Percentiles rank a stretch among this genome's conserved stretches.
Evolutionary conservation across 2,329 filamentous ascomycete species (phyloP).

Genomic region (Colletotrichum sp.): DNA sequence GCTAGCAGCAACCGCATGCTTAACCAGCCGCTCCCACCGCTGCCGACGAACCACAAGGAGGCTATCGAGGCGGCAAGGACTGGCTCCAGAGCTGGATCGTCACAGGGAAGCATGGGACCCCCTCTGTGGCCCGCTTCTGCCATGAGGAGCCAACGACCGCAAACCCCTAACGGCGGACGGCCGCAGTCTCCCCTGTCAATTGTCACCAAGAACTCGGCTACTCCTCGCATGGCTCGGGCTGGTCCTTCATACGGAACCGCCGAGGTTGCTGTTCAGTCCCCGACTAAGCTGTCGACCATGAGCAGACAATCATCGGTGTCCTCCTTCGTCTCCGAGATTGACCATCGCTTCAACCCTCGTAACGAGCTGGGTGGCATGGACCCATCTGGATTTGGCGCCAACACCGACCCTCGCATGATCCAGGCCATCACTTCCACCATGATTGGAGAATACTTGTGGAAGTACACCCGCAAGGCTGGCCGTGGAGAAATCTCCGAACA

Average conservation of each 20-base stretch:
- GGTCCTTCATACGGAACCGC: conserved; percentile 47
- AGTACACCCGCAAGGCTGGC: conserved; percentile 96
- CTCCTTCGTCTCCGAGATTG: conserved; percentile 93
- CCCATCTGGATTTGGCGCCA: conserved; percentile 65
- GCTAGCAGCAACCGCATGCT: conserved; percentile 66
- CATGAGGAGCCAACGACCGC: conserved; percentile 56
- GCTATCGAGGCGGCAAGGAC: conserved; percentile 81
- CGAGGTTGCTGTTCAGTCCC: conserved; percentile 49
- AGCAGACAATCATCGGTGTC: conserved; percentile 85
- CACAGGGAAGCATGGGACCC: conserved; percentile 75
- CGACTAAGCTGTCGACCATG: conserved; percentile 43
- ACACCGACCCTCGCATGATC: conserved; percentile 96
- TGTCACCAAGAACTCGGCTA: conserved; percentile 60
- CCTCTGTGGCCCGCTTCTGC: conserved; percentile 84
- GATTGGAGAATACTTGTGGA: conserved; percentile 99
- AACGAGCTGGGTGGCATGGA: conserved; percentile 57
- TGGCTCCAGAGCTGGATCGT: conserved; percentile 61
- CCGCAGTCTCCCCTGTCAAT: conserved; percentile 44
- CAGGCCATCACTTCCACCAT: conserved; percentile 99
- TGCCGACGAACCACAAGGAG: conserved; percentile 83
- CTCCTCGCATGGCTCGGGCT: conserved; percentile 56
- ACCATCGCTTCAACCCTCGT: conserved; percentile 83
- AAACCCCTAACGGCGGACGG: conserved; percentile 62
- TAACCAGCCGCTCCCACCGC: conserved; percentile 63
- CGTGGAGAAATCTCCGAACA: conserved; percentile 87